These are phyloP conservation scores for Gigaspora rosea DNA, from an alignment of 192 early-diverging fungal genomes.

Conservation along the genomic window DNA sequence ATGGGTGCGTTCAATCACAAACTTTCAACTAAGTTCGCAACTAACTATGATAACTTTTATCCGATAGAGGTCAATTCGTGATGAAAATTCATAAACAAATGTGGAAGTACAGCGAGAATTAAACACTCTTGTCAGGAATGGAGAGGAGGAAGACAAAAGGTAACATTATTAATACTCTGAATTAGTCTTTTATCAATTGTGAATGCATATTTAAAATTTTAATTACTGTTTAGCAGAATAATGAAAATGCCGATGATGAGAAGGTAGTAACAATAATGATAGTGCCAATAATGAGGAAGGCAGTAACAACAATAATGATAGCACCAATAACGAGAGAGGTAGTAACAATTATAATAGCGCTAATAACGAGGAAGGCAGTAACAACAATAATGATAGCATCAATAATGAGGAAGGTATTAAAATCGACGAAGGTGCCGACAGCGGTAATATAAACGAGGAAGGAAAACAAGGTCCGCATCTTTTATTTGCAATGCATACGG, in stretches of 20 bases:
- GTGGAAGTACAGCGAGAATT: slow-evolving; percentile 22
- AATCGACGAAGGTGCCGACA: too few species aligned
- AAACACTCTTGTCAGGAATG: slow-evolving; percentile 6
- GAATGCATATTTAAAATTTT: slow-evolving; percentile 21
- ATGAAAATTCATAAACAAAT: slow-evolving; percentile 23
- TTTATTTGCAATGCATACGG: background rate
- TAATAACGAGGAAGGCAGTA: background rate
- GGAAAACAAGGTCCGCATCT: slow-evolving; percentile 22
- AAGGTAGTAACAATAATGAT: slow-evolving; percentile 7
- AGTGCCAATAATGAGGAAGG: background rate
- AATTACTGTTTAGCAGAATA: slow-evolving; percentile 24
- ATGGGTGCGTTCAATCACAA: slow-evolving; percentile 19
- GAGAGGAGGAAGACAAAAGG: slow-evolving; percentile 26
- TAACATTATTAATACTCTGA: slow-evolving; percentile 26
- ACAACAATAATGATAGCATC: background rate
- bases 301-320: background rate
- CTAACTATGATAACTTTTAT: slow-evolving; percentile 28
- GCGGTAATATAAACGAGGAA: slow-evolving; percentile 19
- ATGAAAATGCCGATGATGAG: slow-evolving; percentile 18
- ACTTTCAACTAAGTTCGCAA: slow-evolving; percentile 16
- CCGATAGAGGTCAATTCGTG: slow-evolving; percentile 22
- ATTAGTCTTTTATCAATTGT: slow-evolving; percentile 29
- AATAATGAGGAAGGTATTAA: too few species aligned
- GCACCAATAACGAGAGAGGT: background rate
- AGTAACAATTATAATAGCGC: slow-evolving; percentile 9